phyloP scores from a whole-genome alignment of 2,329 filamentous ascomycete species.

The Fusarium sp. region DNA sequence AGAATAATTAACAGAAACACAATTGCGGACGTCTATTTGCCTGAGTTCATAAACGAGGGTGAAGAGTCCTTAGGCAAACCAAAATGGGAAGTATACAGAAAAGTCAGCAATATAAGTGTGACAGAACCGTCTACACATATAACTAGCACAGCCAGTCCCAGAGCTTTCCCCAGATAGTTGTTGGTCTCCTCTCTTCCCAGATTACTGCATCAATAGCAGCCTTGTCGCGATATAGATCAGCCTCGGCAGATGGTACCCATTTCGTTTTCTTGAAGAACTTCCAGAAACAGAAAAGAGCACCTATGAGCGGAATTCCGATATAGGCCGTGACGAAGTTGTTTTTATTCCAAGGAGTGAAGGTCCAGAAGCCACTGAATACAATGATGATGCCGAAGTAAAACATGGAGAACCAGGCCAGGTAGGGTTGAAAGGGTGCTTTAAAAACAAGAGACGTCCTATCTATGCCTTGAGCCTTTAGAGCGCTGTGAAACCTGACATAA shows the following conservation, averaged over 20 bases:
- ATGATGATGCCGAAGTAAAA: not conserved
- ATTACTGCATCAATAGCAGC: not conserved
- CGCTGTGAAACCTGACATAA: not conserved
- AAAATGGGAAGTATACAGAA: too few relatives aligned
- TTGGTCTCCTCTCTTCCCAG: not conserved
- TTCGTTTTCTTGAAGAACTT: not conserved
- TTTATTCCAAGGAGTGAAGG: not conserved
- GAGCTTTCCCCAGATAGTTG: not conserved
- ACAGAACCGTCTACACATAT: too few relatives aligned
- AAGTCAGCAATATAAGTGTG: too few relatives aligned
- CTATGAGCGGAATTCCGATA: not conserved
- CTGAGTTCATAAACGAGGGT: too few relatives aligned
- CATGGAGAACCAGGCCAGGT: not conserved
- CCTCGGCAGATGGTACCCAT: not conserved
- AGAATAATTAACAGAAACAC: too few relatives aligned
- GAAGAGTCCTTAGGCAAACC: too few relatives aligned
- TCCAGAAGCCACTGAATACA: not conserved
- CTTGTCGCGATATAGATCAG: not conserved
- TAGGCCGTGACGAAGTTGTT: not conserved
- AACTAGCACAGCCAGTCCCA: not conserved
- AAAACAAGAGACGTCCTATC: not conserved
- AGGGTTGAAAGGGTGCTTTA: not conserved
- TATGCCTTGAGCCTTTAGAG: not conserved
- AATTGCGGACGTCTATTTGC: too few relatives aligned
- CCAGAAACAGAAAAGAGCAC: not conserved